Conservation (phyloP, 345 rosid genomes). For the Physaria fendleri region DNA sequence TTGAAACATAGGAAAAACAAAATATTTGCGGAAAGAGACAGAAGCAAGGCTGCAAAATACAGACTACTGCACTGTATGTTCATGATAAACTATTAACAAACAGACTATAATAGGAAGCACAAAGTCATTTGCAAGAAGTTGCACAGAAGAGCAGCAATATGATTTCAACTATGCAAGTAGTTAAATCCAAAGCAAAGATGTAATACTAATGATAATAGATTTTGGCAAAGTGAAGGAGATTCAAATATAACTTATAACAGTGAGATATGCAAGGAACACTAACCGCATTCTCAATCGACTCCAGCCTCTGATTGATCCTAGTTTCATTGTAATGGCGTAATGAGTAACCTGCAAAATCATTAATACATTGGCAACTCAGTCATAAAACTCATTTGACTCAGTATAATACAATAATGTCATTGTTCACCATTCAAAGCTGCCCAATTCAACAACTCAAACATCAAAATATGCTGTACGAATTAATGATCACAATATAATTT, state of each 20-base stretch:
- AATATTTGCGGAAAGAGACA: neutral
- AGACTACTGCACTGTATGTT: neutral
- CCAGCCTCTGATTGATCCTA: slow-evolving; percentile 59
- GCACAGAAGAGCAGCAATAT: neutral
- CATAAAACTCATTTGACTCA: neutral
- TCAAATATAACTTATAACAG: neutral
- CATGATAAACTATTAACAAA: neutral
- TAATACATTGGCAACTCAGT: slow-evolving; percentile 7
- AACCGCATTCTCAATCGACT: slow-evolving; percentile 63
- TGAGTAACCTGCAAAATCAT: slow-evolving; percentile 50
- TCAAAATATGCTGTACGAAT: neutral
- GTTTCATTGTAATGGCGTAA: slow-evolving; percentile 48
- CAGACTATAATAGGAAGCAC: neutral
- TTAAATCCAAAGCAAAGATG: neutral
- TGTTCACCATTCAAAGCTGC: neutral
- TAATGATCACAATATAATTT: neutral
- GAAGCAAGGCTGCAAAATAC: neutral
- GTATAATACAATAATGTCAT: neutral
- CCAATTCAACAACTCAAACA: neutral
- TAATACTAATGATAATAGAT: neutral
- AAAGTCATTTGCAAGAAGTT: neutral
- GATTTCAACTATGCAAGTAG: slow-evolving; percentile 9
- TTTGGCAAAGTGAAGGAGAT: no score
- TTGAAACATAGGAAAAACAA: no score
- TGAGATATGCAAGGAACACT: slow-evolving; percentile 19